Conservation (phyloP, 208 protist species). For the Wallacemonas sp. region DNA sequence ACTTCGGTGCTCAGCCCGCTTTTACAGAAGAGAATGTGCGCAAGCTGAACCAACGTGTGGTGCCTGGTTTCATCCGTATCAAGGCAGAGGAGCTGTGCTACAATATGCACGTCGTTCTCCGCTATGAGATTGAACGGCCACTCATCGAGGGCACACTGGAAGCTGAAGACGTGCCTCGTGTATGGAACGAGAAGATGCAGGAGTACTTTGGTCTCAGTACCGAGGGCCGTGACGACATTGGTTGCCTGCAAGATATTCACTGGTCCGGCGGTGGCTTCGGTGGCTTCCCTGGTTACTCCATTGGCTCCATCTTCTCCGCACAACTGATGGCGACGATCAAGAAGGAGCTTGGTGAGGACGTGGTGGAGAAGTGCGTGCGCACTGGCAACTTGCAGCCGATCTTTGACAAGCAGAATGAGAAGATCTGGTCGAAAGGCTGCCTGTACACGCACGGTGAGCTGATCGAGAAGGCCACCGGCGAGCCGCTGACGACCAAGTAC, state of each 20-base stretch:
- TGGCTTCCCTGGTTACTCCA: constrained; percentile 89
- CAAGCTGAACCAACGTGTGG: constrained; percentile 38
- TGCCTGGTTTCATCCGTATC: constrained; percentile 80
- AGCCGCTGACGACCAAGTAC: constrained; percentile 40
- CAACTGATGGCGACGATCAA: constrained; percentile 75
- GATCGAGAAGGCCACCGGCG: constrained; percentile 39
- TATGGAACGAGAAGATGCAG: constrained; percentile 89
- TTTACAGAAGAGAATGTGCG: constrained; percentile 62
- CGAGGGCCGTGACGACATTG: constrained; percentile 60
- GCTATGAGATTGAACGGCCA: constrained; percentile 88
- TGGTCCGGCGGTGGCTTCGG: constrained; percentile 74
- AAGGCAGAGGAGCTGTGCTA: constrained; percentile 91
- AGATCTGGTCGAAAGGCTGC: constrained; percentile 65
- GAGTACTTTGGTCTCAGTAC: constrained; percentile 80
- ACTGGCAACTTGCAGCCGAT: constrained; percentile 57
- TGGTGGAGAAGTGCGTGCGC: constrained; percentile 46
- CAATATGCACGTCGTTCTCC: constrained; percentile 86
- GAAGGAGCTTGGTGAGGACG: constrained; percentile 59
- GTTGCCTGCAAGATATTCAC: constrained; percentile 90
- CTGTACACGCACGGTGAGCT: constrained; percentile 35
- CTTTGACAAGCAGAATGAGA: constrained; percentile 62
- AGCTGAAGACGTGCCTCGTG: constrained; percentile 71
- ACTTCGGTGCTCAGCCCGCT: constrained; percentile 50
- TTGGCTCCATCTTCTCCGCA: constrained; percentile 84
- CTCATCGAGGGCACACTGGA: constrained; percentile 79